phyloP scores from a whole-genome alignment of 495 filamentous ascomycete genomes.

The Xylaria sp. region DNA sequence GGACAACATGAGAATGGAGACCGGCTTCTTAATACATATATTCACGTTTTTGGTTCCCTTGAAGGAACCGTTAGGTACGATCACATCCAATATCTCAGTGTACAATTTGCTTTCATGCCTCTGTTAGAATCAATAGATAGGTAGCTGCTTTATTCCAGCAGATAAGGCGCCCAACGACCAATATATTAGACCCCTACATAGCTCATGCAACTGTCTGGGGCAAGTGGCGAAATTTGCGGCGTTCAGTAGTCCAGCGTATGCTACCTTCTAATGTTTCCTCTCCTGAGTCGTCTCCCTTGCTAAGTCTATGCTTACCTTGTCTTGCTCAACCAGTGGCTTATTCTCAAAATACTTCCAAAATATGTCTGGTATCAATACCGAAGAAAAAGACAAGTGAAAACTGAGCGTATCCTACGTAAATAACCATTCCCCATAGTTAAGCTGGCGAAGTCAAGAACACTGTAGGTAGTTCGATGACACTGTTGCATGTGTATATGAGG shows the following conservation, averaged over 20 bases:
- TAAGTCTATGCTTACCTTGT: neutral
- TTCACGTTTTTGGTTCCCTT: neutral
- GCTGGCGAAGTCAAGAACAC: neutral
- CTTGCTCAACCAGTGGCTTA: neutral
- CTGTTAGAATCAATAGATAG: neutral
- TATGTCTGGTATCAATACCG: neutral
- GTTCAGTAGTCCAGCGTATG: neutral
- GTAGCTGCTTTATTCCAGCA: neutral
- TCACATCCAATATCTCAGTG: slow-evolving; percentile 12
- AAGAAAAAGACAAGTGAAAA: neutral
- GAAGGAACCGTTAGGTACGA: neutral
- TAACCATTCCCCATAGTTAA: neutral
- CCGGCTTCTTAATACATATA: slow-evolving; percentile 18
- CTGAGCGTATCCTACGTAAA: neutral
- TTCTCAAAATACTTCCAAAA: neutral
- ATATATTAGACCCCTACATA: slow-evolving; percentile 23
- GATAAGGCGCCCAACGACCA: neutral
- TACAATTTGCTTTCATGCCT: slow-evolving; percentile 3
- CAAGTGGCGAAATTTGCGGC: neutral
- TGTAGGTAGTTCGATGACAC: neutral
- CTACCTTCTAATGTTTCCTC: neutral
- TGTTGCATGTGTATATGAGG: too few species aligned
- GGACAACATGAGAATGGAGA: neutral
- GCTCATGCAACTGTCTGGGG: neutral
- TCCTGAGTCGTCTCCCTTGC: neutral